These are phyloP conservation scores for Fusarium humuli DNA, from an alignment of 2,329 filamentous ascomycete genomes.

Conservation along the genomic window DNA sequence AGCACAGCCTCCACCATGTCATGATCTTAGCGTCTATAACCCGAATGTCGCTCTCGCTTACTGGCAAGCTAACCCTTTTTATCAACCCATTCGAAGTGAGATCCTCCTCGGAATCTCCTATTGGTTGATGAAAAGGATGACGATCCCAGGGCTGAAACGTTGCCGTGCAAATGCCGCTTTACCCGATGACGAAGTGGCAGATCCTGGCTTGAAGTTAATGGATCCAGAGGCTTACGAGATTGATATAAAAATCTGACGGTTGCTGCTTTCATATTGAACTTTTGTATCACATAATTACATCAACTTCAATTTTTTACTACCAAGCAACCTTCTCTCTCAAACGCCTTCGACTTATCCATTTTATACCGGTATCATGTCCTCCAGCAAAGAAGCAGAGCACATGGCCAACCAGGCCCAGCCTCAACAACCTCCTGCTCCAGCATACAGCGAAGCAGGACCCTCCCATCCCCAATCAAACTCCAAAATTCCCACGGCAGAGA, in stretches of 20 bases:
- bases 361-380: slow-evolving; percentile 16
- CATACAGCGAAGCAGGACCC: slow-evolving; percentile 18
- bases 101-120: not conserved
- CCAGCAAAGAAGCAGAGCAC: slow-evolving; percentile 31
- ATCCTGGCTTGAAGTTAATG: not conserved
- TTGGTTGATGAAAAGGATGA: not conserved
- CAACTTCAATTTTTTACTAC: fast-evolving
- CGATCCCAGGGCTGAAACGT: slow-evolving; percentile 24
- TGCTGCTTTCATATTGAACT: not conserved
- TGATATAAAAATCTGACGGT: slow-evolving; percentile 17
- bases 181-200: slow-evolving; percentile 35
- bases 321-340: not conserved
- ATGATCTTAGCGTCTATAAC: not conserved
- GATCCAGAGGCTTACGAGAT: not conserved
- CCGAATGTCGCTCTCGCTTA: slow-evolving; percentile 18
- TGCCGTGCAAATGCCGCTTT: slow-evolving; percentile 18
- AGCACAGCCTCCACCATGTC: not conserved
- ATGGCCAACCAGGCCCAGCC: not conserved
- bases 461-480: not conserved
- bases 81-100: slow-evolving; percentile 20
- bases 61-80: not conserved
- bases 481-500: slow-evolving; percentile 47
- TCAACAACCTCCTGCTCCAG: slow-evolving; percentile 13
- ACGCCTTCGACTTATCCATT: not conserved
- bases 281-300: not conserved